Evolutionary conservation across 306 rosid genomes (phyloP).

Genomic region (Potentilla sterilis): DNA sequence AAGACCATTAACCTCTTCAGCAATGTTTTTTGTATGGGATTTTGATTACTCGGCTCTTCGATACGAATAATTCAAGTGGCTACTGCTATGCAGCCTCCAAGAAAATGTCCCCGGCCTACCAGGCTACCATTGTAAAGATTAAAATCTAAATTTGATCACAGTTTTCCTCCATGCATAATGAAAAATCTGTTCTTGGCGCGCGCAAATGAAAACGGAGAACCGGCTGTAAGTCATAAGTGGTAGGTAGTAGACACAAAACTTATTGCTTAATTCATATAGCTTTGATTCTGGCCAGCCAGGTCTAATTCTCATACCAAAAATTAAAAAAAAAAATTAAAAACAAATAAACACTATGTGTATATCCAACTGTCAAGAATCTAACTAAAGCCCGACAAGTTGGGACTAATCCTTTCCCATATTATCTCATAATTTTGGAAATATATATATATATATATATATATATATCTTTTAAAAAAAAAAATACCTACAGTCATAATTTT

Average conservation of each 20-base stretch:
- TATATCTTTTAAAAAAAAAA: too few species aligned
- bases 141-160: neutral
- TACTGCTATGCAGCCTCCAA: neutral
- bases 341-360: too few species aligned
- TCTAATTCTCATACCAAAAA: neutral
- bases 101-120: neutral
- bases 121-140: neutral
- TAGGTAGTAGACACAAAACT: neutral
- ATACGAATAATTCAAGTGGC: neutral
- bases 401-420: too few species aligned
- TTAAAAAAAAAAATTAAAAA: too few species aligned
- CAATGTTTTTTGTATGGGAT: neutral
- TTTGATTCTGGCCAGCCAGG: neutral
- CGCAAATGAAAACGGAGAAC: neutral
- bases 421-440: too few species aligned
- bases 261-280: neutral
- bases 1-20: neutral
- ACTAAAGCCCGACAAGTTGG: neutral
- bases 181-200: neutral
- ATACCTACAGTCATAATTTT: too few species aligned
- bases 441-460: too few species aligned
- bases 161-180: neutral
- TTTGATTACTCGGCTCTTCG: neutral
- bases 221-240: neutral
- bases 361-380: too few species aligned